Conservation (phyloP, 179 eudicot species). For the Carnegiea gigantea region DNA sequence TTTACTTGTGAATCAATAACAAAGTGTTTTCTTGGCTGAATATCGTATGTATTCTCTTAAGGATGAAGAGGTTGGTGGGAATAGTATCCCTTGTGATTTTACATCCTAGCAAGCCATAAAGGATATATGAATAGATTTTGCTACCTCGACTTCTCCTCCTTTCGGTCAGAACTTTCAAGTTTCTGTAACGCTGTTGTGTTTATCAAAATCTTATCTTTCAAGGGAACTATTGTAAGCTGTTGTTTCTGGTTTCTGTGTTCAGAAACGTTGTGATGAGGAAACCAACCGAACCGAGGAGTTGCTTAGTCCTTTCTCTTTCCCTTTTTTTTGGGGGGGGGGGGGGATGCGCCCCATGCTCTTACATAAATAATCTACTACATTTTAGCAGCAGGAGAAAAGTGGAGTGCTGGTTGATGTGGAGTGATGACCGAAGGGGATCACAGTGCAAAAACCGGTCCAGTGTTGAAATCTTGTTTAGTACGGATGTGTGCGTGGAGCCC, state of each 20-base stretch:
- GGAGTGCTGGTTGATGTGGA: no score
- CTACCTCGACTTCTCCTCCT: neutral
- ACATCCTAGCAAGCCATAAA: neutral
- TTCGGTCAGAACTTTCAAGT: neutral
- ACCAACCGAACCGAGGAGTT: neutral
- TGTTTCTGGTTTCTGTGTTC: neutral
- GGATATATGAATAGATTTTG: neutral
- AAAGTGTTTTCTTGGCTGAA: neutral
- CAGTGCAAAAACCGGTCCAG: no score
- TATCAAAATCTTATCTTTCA: neutral
- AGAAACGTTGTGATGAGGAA: neutral
- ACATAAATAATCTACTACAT: no score
- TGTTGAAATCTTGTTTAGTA: no score
- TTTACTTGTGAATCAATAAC: neutral
- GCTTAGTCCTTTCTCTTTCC: no score
- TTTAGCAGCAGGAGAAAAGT: no score
- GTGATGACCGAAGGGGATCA: no score
- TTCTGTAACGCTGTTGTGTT: neutral
- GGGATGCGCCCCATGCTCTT: no score
- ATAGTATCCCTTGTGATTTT: neutral
- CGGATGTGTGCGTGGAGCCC: no score
- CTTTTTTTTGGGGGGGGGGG: no score
- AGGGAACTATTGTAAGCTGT: neutral
- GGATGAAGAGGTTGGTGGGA: neutral
- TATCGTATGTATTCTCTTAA: neutral